Base-by-base conservation (phyloP, 2,329 filamentous ascomycete species). In the Botrytis paeoniae region DNA sequence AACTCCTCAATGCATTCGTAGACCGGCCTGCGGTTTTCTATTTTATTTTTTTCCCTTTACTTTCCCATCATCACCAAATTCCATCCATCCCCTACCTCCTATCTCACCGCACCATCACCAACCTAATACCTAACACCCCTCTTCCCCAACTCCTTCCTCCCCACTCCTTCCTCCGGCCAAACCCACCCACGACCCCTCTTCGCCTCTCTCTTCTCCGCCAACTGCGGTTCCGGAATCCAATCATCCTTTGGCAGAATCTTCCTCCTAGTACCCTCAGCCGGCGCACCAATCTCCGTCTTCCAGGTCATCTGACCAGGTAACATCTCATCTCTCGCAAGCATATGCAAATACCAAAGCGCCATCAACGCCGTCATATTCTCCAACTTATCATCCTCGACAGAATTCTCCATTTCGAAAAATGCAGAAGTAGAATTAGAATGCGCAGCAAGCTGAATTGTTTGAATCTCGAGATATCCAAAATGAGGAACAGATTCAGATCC, bases 391-490 rank as follows among this genome's bases (percentile, higher is more conserved):
- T 78, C 74, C 9, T 78, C 78, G 25, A 78, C 77, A 0, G 29
- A 71, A 16, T 66, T 71, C n/a, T 78, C 77, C 12, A 16, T 3
- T 3, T 39, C 35, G 14, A 37, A 7, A 75, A 73, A 43, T 72
- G 78, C 7, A 5, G 41, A 39, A 25, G 32, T 66, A 3, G 73
- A 45, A 37, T n/a, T 74, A 8, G 76, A 74, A 48, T 80, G 78
- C 9, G 82, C 80, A n/a, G 86, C 86, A 57, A 91, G 86, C 78
- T 88, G 88, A 32, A 91, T 86, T 61, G 85, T 87, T 29, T 85
- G 84, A 41, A 97, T 87, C 82, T 98, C 95, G 8, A 98, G 85
- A 82, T 91, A 93, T n/a, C 95, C 95, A 80, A 97, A 98, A 81
- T 94, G 90, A 0, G 95, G 95, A 1, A 90, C 89, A 59, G 86